Percentiles rank a stretch among this genome's conserved stretches.
These are phyloP conservation scores for Canavalia gladiata DNA, from an alignment of 306 rosid genomes.

Conservation along the genomic window DNA sequence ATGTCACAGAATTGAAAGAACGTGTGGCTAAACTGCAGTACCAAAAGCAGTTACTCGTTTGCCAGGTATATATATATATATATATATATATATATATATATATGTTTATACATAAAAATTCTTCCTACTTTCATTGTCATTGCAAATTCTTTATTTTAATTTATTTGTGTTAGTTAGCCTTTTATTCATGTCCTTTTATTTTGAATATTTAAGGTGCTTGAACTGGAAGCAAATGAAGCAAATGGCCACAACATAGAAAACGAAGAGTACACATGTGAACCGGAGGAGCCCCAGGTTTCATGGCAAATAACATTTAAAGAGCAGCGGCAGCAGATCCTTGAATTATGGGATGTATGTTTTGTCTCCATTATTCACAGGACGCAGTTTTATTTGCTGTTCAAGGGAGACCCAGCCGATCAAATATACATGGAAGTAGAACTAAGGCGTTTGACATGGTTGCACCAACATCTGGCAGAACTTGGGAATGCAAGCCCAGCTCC, in stretches of 20 bases:
- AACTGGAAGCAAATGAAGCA: constrained; percentile 97
- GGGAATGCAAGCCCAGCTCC: constrained; percentile 98
- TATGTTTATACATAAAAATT: neutral
- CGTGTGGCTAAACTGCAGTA: constrained; percentile 98
- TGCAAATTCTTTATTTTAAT: constrained; percentile 31
- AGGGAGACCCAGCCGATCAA: constrained; percentile 95
- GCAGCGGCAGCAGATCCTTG: constrained; percentile 87
- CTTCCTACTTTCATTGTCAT: neutral
- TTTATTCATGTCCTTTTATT: constrained; percentile 16
- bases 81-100: neutral
- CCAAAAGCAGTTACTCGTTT: constrained; percentile 97
- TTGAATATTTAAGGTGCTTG: constrained; percentile 74
- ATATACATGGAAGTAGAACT: constrained; percentile 97
- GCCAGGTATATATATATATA: constrained; percentile 72
- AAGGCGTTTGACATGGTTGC: constrained; percentile 95
- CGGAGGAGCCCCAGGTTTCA: constrained; percentile 70
- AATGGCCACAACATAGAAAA: constrained; percentile 79
- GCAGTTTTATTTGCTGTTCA: constrained; percentile 93
- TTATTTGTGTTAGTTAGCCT: neutral
- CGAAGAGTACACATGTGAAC: constrained; percentile 67
- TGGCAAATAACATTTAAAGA: constrained; percentile 89
- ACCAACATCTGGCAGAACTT: constrained; percentile 85
- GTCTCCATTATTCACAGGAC: constrained; percentile 98
- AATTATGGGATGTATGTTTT: constrained; percentile 89
- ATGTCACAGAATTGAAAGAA: constrained; percentile 97